These are phyloP conservation scores for Lupinus albus DNA, from an alignment of 306 rosid species.

Conservation along the genomic window DNA sequence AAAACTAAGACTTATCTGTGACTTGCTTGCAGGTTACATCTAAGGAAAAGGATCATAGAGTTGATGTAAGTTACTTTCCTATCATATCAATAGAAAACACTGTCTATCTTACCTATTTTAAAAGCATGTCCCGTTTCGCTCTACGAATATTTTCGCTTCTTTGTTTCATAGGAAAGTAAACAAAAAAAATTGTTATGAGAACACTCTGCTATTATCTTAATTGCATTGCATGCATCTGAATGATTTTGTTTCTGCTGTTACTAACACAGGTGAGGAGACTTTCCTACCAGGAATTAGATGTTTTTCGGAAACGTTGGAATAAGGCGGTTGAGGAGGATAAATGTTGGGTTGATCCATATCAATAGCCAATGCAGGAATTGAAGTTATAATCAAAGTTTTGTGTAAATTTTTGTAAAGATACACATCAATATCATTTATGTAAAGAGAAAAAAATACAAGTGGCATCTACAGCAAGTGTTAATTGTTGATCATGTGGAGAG, in stretches of 20 bases:
- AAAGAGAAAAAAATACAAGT: slow-evolving; percentile 16
- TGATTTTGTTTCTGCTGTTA: slow-evolving; percentile 3
- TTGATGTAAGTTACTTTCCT: slow-evolving; percentile 60
- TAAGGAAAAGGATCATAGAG: slow-evolving; percentile 57
- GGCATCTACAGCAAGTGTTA: background rate
- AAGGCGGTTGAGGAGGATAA: slow-evolving; percentile 48
- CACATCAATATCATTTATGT: slow-evolving; percentile 18
- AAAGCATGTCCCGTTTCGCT: slow-evolving; percentile 12
- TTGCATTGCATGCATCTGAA: background rate
- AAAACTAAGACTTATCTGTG: slow-evolving; percentile 37
- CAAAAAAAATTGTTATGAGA: too few species aligned
- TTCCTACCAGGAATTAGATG: slow-evolving; percentile 45
- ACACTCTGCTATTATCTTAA: background rate
- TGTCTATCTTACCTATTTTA: background rate
- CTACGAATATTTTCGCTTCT: background rate
- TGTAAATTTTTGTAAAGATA: slow-evolving; percentile 34
- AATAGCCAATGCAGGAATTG: slow-evolving; percentile 22
- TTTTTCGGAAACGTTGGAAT: slow-evolving; percentile 51
- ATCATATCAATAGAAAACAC: slow-evolving; percentile 20
- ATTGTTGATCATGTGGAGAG: background rate
- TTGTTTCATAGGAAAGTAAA: too few species aligned
- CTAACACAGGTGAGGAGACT: slow-evolving; percentile 53
- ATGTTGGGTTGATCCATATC: slow-evolving; percentile 57
- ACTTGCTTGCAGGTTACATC: slow-evolving; percentile 59
- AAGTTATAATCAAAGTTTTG: background rate